Evolutionary conservation across 2,329 filamentous ascomycete genomes (phyloP), one percentile per base, ranked within the genome.

Genomic region (Cladosporium sphaerospermum): DNA sequence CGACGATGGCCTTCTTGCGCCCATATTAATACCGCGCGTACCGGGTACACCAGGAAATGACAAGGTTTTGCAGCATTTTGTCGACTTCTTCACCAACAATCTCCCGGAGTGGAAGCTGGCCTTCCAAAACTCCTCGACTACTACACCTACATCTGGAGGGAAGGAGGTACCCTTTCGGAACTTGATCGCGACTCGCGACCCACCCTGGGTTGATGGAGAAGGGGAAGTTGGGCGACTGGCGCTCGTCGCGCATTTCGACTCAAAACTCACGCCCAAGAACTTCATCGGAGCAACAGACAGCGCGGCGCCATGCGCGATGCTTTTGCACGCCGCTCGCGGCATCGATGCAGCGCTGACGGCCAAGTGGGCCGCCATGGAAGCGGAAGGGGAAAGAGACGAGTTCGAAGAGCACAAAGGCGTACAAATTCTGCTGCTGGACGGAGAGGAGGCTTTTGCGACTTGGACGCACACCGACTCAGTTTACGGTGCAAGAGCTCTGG

Each of bases 251-350:
- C 93, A 99, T 68, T 97, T 96, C 68, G 93, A 99, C 64, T 91
- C 84, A 67, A 87, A 95, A 71, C 78, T 86, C 54, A 76, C 76
- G 23, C 92, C 91, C 0, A 74, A 84, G 56, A 92, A 90, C 1
- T 99, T 99, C 68, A 87, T 99, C 54, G 93, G 93, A 0, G 93
- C 92, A 0, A 95, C 83, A 11, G 93, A 99, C 67, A 96, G 89
- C 62, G 93, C 93, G 1, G 93, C 88, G 14, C 91, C 93, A 9
- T 97, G 92, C 69, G 93, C 93, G 0, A 90, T 97, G 78, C 77
- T 99, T 54, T 80, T 99, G 81, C 88, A 96, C 67, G 83, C 86
- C 10, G 88, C 91, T 57, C 78, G 85, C 59, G 88, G 83, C 58
- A 81, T 99, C 43, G 91, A 97, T 64, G 78, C 74, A 1, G 89